A percentile compares a stretch with the other conserved stretches of the same genome.
phyloP scores from a whole-genome alignment of 2,329 filamentous ascomycete genomes.

The Pleoardoris graminearum region DNA sequence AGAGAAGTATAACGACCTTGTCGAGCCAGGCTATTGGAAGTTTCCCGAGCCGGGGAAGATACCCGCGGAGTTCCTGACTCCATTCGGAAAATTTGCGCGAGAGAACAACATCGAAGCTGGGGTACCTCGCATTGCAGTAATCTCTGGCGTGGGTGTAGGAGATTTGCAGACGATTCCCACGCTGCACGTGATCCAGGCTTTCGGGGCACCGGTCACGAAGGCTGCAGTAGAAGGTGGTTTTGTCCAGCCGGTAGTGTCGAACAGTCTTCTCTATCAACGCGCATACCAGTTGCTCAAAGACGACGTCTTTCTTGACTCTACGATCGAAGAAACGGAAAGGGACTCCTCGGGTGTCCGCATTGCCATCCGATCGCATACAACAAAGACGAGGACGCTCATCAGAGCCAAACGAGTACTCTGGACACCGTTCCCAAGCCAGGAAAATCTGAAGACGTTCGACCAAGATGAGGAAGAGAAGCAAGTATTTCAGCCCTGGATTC shows the following conservation, averaged over 20 bases:
- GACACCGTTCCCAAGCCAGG: constrained; percentile 16
- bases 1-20: constrained; percentile 19
- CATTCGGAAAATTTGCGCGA: constrained; percentile 54
- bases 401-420: constrained; percentile 21
- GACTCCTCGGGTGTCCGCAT: background rate
- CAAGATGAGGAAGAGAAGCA: constrained; percentile 14
- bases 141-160: constrained; percentile 27
- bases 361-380: background rate
- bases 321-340: constrained; percentile 17
- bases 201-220: constrained; percentile 22
- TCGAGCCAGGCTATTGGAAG: constrained; percentile 29
- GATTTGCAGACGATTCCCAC: constrained; percentile 22
- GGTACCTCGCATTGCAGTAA: constrained; percentile 19
- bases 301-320: constrained; percentile 2
- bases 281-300: constrained; percentile 21
- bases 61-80: constrained; percentile 53
- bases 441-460: constrained; percentile 19
- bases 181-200: constrained; percentile 22
- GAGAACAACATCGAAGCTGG: constrained; percentile 44
- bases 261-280: constrained; percentile 28
- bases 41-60: constrained; percentile 45
- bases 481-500: constrained; percentile 16
- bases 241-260: constrained; percentile 20
- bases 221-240: constrained; percentile 12
- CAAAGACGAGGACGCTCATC: background rate